Conservation (phyloP, 1,284 basidiomycete species). For the Meira miltonrushii region DNA sequence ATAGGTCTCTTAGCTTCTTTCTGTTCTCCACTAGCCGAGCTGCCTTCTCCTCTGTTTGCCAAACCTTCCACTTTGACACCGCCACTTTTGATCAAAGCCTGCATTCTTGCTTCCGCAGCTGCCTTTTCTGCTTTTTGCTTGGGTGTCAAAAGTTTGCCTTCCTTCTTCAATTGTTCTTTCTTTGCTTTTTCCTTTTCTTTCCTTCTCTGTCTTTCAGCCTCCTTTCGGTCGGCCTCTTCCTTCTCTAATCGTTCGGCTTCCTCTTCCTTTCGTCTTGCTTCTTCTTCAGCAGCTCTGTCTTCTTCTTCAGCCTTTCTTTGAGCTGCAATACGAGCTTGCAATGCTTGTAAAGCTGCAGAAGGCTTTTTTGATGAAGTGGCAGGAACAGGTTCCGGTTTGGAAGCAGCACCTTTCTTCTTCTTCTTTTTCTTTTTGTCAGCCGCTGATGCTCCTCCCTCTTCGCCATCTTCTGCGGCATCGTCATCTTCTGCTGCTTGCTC, state of each 20-base stretch:
- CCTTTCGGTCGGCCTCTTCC: slow-evolving; percentile 49
- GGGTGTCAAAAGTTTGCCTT: slow-evolving; percentile 51
- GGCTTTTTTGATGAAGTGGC: slow-evolving; percentile 39
- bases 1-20: slow-evolving; percentile 60
- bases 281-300: slow-evolving; percentile 33
- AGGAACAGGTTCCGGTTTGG: slow-evolving; percentile 23
- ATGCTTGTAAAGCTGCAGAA: slow-evolving; percentile 42
- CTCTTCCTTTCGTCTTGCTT: slow-evolving; percentile 38
- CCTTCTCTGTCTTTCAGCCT: slow-evolving; percentile 42
- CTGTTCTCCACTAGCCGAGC: slow-evolving; percentile 50
- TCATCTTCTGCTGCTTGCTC: slow-evolving; percentile 12
- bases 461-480: slow-evolving; percentile 24
- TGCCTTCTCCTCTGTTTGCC: slow-evolving; percentile 57
- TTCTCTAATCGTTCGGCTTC: slow-evolving; percentile 48
- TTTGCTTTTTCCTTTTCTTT: slow-evolving; percentile 51
- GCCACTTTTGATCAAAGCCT: slow-evolving; percentile 83
- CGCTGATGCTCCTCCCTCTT: slow-evolving; percentile 14
- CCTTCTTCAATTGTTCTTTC: slow-evolving; percentile 49
- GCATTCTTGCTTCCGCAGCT: slow-evolving; percentile 81
- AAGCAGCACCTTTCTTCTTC: slow-evolving; percentile 21
- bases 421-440: slow-evolving; percentile 45
- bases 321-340: slow-evolving; percentile 49
- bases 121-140: slow-evolving; percentile 94
- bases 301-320: slow-evolving; percentile 51
- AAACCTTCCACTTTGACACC: slow-evolving; percentile 80